Evolutionary conservation across 257 asterid species (phyloP).

Genomic region (Misopates orontium): DNA sequence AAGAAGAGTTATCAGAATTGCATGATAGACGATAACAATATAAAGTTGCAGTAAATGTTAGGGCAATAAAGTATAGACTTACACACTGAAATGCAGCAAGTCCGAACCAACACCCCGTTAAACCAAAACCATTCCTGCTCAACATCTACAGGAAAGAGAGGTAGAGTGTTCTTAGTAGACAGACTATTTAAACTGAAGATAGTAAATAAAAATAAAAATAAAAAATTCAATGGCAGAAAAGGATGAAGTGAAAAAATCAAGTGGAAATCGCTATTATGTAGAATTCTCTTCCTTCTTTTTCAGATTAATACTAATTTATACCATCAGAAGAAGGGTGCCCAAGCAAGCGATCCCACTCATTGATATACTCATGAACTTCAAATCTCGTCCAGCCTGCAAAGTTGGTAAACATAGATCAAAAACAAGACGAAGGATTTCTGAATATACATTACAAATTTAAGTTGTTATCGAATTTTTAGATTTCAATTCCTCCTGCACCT

Average conservation of each 20-base stretch:
- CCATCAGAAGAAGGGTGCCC: slow-evolving; percentile 64
- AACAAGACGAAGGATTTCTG: not conserved
- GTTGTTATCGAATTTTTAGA: too few species aligned
- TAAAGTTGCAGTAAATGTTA: not conserved
- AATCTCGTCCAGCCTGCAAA: slow-evolving; percentile 81
- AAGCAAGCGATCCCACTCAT: slow-evolving; percentile 54
- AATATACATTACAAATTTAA: too few species aligned
- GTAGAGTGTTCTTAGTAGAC: not conserved
- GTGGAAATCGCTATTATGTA: not conserved
- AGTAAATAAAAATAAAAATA: too few species aligned
- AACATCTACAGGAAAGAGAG: slow-evolving; percentile 39
- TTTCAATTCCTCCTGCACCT: not conserved
- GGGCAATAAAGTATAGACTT: slow-evolving; percentile 17
- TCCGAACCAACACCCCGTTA: slow-evolving; percentile 66
- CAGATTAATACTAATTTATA: slow-evolving; percentile 26
- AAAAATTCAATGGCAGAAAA: not conserved
- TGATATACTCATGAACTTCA: slow-evolving; percentile 66
- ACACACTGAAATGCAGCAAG: slow-evolving; percentile 88
- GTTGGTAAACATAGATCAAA: not conserved
- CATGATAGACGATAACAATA: not conserved
- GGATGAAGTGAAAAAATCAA: not conserved
- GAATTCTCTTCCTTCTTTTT: not conserved
- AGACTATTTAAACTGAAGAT: not conserved
- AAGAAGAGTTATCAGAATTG: not conserved
- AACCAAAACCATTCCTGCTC: slow-evolving; percentile 64